A percentile compares a stretch with the other conserved stretches of the same genome.
Conservation (phyloP, 2,329 filamentous ascomycete species). For the Elsinoe batatas region DNA sequence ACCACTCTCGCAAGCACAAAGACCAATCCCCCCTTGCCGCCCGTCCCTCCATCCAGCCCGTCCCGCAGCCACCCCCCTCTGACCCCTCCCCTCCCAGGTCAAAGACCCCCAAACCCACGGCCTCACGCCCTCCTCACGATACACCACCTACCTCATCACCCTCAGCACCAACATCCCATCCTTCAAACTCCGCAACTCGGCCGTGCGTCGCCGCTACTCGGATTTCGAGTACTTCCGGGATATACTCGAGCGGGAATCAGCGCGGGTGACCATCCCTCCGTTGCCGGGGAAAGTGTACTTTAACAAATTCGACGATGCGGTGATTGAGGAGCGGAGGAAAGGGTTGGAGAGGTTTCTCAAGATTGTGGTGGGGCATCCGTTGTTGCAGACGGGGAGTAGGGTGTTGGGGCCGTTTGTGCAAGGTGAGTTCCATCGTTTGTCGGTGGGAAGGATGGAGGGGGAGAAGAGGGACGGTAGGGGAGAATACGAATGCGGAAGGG, state of each 20-base stretch:
- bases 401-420: slow-evolving; percentile 94
- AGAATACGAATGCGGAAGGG: neutral
- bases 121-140: slow-evolving; percentile 60
- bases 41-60: slow-evolving; percentile 10
- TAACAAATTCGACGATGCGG: slow-evolving; percentile 94
- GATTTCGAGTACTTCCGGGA: slow-evolving; percentile 99
- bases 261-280: slow-evolving; percentile 89
- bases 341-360: slow-evolving; percentile 92
- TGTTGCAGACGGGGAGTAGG: slow-evolving; percentile 95
- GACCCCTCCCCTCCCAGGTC: slow-evolving; percentile 48
- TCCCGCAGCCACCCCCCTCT: slow-evolving; percentile 12
- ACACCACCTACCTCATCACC: slow-evolving; percentile 97
- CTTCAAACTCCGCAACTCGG: slow-evolving; percentile 81
- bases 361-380: slow-evolving; percentile 92
- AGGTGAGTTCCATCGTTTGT: slow-evolving; percentile 46
- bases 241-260: slow-evolving; percentile 89
- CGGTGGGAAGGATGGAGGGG: neutral
- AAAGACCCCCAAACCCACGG: slow-evolving; percentile 90
- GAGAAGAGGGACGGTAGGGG: neutral
- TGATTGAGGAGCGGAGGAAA: slow-evolving; percentile 87
- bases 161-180: slow-evolving; percentile 98
- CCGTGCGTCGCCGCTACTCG: slow-evolving; percentile 86
- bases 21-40: neutral
- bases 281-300: slow-evolving; percentile 96
- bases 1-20: neutral